Base-by-base conservation (phyloP, 1,284 basidiomycete genomes). In the Vanrija pseudolonga region DNA sequence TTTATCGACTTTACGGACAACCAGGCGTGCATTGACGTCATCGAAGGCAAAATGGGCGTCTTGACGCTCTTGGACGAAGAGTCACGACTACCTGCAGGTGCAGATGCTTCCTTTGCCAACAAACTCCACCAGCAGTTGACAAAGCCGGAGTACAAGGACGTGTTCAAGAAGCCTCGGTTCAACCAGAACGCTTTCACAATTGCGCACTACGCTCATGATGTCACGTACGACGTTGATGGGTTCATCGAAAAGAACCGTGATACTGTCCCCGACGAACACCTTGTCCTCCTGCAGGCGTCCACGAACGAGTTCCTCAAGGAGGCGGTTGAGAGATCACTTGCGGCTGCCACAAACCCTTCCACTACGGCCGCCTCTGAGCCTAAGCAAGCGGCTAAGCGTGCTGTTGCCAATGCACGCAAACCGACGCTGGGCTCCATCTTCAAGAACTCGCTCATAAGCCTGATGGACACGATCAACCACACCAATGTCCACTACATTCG, bases 1-100 rank as follows among this genome's bases (percentile, higher is more conserved):
- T 98, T 98, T 78, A 98, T 99, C 76, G 93, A 98, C 70, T 99
- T 98, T 76, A 91, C 89, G 12, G 96, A 99, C 78, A 98, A 98
- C 71, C 96, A 98, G 72, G 92, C 93, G 36, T 97, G 93, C 73
- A 98, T 99, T 74, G 91, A 98, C 73, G 87, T 98, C 65, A 98
- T 99, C 66, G 96, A 98, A 78, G 90, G 94, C 64, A 97, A 88
- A 76, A 85, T 98, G 59, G 96, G 96, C 61, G 89, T 99, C 45
- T 82, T 99, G 47, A 87, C 95, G 3, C 81, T 98, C 26, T 82
- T 99, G 28, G 96, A 99, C 72, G 96, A 99, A 77, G 96, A 99
- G 78, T 98, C 96, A 14, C 90, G 96, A 52, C 79, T 99, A 50
- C 96, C 96, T 0, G 81, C 95, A 1, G 96, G 96, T 20, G 93